Evolutionary conservation across 305 asterid genomes (phyloP).

Genomic region (Plantago coronopus): DNA sequence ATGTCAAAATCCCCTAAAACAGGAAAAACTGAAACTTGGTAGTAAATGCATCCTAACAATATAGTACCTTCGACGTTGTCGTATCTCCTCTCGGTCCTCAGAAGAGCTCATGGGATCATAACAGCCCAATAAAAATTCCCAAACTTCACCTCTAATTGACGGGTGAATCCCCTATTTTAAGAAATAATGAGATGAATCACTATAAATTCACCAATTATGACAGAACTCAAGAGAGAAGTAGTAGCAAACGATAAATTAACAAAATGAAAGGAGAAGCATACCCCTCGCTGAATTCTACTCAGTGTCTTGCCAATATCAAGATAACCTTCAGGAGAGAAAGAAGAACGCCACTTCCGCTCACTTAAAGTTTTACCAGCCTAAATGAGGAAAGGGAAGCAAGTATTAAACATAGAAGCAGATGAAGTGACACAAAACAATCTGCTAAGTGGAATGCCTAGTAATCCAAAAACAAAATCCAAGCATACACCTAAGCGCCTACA

Average conservation of each 20-base stretch:
- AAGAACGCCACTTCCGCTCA: conserved; percentile 72
- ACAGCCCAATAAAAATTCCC: conserved; percentile 85
- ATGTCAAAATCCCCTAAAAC: too few species aligned
- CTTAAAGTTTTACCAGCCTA: conserved; percentile 88
- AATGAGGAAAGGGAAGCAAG: conserved; percentile 23
- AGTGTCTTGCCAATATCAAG: conserved; percentile 85
- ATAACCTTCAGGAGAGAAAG: conserved; percentile 66
- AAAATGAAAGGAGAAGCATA: conserved; percentile 33
- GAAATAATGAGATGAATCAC: conserved; percentile 18
- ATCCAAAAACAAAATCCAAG: neutral
- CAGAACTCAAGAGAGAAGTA: neutral
- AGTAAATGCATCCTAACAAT: conserved; percentile 1
- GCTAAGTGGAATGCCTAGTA: neutral
- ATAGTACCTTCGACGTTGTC: conserved; percentile 56
- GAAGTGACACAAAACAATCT: neutral
- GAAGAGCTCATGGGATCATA: conserved; percentile 66
- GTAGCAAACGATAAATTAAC: conserved; percentile 10
- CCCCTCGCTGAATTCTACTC: conserved; percentile 81
- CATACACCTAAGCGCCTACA: neutral
- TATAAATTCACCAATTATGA: conserved; percentile 3
- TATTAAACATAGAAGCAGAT: neutral
- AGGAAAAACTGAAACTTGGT: too few species aligned
- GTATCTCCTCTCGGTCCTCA: conserved; percentile 61
- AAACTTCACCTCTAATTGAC: conserved; percentile 88
- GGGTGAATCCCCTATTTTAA: conserved; percentile 82